A percentile compares a stretch with the other conserved stretches of the same genome.
These are phyloP conservation scores for Atalantia buxifolia DNA, from an alignment of 345 rosid species.

Conservation along the genomic window DNA sequence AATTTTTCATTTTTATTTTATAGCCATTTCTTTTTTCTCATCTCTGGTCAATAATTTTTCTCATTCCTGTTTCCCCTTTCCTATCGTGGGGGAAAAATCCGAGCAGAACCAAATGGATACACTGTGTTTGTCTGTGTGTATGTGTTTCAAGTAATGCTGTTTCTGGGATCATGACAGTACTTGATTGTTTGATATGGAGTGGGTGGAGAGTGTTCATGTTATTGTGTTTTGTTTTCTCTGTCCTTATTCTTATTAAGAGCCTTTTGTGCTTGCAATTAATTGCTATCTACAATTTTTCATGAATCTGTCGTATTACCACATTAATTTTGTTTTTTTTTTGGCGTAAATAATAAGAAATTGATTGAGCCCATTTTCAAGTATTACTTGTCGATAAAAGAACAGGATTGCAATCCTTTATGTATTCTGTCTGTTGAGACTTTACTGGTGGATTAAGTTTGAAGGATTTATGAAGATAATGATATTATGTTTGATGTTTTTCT, in stretches of 20 bases:
- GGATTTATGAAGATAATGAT: not conserved
- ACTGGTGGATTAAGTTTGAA: not conserved
- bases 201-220: not conserved
- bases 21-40: not conserved
- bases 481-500: not conserved
- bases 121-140: not conserved
- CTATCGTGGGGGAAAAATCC: not conserved
- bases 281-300: not conserved
- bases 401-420: not conserved
- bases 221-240: no score
- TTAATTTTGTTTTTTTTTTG: not conserved
- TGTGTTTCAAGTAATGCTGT: not conserved
- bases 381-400: not conserved
- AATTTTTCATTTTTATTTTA: not conserved
- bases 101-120: not conserved
- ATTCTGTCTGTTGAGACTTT: not conserved
- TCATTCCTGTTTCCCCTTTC: not conserved
- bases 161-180: not conserved
- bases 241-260: not conserved
- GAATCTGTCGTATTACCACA: not conserved
- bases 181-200: not conserved
- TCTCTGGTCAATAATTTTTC: not conserved
- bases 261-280: not conserved
- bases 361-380: not conserved
- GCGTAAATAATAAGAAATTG: not conserved